These are phyloP conservation scores for Eleusine coracana DNA, from an alignment of 176 grass and related monocot genomes.

Conservation along the genomic window DNA sequence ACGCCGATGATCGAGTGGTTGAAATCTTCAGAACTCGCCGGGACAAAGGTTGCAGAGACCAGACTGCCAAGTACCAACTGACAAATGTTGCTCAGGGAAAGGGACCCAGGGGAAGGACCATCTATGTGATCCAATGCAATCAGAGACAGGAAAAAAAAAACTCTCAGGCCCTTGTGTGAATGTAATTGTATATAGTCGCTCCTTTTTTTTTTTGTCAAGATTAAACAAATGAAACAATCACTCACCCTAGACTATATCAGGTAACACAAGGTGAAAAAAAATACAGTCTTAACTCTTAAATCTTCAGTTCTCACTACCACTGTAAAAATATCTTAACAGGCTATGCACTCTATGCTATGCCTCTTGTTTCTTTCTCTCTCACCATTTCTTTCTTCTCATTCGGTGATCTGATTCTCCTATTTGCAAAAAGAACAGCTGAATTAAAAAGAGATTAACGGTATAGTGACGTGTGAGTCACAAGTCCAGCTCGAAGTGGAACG, in stretches of 20 bases:
- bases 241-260: slow-evolving; percentile 6
- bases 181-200: slow-evolving; percentile 30
- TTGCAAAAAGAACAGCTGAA: slow-evolving; percentile 40
- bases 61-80: slow-evolving; percentile 3
- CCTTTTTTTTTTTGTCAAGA: slow-evolving; percentile 32
- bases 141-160: neutral
- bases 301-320: slow-evolving; percentile 29
- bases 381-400: slow-evolving; percentile 2
- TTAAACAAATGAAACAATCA: slow-evolving; percentile 54
- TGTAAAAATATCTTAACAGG: slow-evolving; percentile 25
- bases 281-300: slow-evolving; percentile 30
- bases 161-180: neutral
- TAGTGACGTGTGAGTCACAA: slow-evolving; percentile 15
- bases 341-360: slow-evolving; percentile 4
- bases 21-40: slow-evolving; percentile 1
- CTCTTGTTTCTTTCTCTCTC: neutral
- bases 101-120: neutral
- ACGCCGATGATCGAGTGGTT: neutral
- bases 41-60: slow-evolving; percentile 16
- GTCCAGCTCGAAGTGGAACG: slow-evolving; percentile 75
- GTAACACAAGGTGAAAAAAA: slow-evolving; percentile 10
- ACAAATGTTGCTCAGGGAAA: slow-evolving; percentile 4
- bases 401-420: slow-evolving; percentile 42
- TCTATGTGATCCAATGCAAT: slow-evolving; percentile 5
- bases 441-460: slow-evolving; percentile 19